Conservation (phyloP, 495 filamentous ascomycete genomes). For the Penicillium lividum region DNA sequence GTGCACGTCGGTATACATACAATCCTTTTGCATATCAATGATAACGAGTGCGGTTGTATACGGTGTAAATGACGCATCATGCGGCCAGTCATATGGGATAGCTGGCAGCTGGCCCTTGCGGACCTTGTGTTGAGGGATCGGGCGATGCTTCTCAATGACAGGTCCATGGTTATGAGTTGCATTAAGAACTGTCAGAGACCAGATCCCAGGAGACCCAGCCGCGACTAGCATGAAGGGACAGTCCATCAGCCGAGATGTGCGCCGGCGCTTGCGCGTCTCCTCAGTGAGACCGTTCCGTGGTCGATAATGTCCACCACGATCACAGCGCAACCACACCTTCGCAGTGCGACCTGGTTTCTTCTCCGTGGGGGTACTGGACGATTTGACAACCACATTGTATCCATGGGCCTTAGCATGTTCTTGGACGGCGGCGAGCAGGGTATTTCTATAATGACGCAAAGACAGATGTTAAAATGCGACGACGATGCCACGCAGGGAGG, state of each 20-base stretch:
- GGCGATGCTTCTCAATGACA: slow-evolving; percentile 42
- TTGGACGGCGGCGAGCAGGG: slow-evolving; percentile 46
- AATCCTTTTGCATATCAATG: slow-evolving; percentile 75
- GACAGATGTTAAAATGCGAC: slow-evolving; percentile 3
- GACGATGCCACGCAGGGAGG: background rate
- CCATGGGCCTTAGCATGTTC: slow-evolving; percentile 47
- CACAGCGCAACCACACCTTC: slow-evolving; percentile 52
- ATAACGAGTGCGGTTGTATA: slow-evolving; percentile 65
- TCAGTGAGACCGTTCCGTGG: slow-evolving; percentile 52
- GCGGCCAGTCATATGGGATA: slow-evolving; percentile 63
- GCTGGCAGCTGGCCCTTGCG: slow-evolving; percentile 51
- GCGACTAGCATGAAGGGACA: slow-evolving; percentile 51
- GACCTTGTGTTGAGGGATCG: slow-evolving; percentile 44
- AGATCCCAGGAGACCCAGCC: slow-evolving; percentile 47
- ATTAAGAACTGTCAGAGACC: slow-evolving; percentile 47
- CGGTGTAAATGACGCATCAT: slow-evolving; percentile 57
- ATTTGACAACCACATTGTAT: slow-evolving; percentile 52
- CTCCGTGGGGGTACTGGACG: slow-evolving; percentile 48
- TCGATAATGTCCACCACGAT: slow-evolving; percentile 53
- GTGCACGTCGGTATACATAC: slow-evolving; percentile 36
- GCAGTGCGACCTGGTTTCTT: slow-evolving; percentile 51
- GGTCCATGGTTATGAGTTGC: slow-evolving; percentile 50
- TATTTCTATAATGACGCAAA: slow-evolving; percentile 24
- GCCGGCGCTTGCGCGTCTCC: slow-evolving; percentile 48
- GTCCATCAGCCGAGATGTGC: slow-evolving; percentile 50